These are phyloP conservation scores for Spongiforma sp. DNA, from an alignment of 1,284 basidiomycete genomes.

Conservation along the genomic window DNA sequence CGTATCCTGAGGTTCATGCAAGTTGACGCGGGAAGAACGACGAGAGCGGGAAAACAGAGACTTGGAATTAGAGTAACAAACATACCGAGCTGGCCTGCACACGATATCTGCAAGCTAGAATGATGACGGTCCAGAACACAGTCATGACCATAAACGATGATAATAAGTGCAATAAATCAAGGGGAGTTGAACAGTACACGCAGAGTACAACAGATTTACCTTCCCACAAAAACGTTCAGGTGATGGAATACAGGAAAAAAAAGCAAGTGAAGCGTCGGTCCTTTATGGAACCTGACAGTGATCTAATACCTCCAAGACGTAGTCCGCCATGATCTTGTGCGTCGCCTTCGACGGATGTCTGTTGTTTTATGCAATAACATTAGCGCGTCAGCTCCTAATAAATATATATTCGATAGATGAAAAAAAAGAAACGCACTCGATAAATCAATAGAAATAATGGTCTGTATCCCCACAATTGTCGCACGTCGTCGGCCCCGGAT, in stretches of 20 bases:
- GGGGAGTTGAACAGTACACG: no score
- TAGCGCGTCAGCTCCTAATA: neutral
- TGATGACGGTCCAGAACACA: no score
- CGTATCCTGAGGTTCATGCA: no score
- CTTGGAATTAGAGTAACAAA: no score
- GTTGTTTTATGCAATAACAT: neutral
- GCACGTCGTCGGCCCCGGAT: slow-evolving; percentile 35
- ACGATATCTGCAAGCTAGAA: no score
- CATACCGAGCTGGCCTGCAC: no score
- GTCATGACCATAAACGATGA: no score
- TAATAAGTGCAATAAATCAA: no score
- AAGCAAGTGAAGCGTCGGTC: neutral
- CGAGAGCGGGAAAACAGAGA: no score
- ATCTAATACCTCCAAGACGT: slow-evolving; percentile 47
- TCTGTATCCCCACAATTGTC: slow-evolving; percentile 49
- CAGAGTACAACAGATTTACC: neutral
- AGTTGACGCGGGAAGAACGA: no score
- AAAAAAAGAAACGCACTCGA: slow-evolving; percentile 40
- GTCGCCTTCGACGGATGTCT: slow-evolving; percentile 50
- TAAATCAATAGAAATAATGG: slow-evolving; percentile 56
- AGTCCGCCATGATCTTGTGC: slow-evolving; percentile 53
- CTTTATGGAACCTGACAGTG: slow-evolving; percentile 29
- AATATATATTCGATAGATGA: neutral
- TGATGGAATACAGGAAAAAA: neutral
- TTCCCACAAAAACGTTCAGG: no score